Evolutionary conservation across 495 filamentous ascomycete species (phyloP).

Genomic region (Saxophila tyrrhenica): DNA sequence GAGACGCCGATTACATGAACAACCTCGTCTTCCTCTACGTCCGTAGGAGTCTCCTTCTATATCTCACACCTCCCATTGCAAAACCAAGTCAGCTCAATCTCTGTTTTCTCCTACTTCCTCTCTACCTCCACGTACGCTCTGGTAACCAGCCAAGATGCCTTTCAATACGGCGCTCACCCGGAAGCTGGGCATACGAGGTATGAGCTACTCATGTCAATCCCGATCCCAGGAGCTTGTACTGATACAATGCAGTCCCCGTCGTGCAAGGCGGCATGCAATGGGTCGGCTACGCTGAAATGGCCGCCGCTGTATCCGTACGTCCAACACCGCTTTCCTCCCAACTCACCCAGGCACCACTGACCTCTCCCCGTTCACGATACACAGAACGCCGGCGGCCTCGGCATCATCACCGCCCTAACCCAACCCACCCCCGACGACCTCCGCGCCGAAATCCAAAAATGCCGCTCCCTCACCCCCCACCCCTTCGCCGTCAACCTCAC

Average conservation of each 20-base stretch:
- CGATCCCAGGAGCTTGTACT: constrained; percentile 2
- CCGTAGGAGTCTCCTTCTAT: not conserved
- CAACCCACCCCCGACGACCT: constrained; percentile 89
- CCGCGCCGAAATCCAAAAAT: constrained; percentile 82
- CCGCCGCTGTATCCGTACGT: constrained; percentile 81
- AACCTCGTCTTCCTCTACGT: not conserved
- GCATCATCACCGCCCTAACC: constrained; percentile 85
- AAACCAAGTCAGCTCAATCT: no score
- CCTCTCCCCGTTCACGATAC: no score
- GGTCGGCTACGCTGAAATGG: constrained; percentile 83
- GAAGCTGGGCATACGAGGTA: constrained; percentile 76
- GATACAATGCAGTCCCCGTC: constrained; percentile 58
- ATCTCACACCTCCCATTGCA: not conserved
- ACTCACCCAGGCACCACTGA: no score
- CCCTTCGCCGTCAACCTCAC: constrained; percentile 97
- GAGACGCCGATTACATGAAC: no score
- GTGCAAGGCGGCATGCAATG: constrained; percentile 98
- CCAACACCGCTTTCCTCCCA: no score
- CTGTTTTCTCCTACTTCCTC: not conserved
- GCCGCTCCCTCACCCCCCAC: constrained; percentile 69
- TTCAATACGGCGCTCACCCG: constrained; percentile 86
- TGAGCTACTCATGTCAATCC: constrained; percentile 1
- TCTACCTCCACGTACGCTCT: not conserved
- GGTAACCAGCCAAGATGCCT: constrained; percentile 48
- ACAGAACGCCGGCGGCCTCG: constrained; percentile 92